Evolutionary conservation across 306 rosid genomes (phyloP).

Genomic region (Lathyrus aphaca): DNA sequence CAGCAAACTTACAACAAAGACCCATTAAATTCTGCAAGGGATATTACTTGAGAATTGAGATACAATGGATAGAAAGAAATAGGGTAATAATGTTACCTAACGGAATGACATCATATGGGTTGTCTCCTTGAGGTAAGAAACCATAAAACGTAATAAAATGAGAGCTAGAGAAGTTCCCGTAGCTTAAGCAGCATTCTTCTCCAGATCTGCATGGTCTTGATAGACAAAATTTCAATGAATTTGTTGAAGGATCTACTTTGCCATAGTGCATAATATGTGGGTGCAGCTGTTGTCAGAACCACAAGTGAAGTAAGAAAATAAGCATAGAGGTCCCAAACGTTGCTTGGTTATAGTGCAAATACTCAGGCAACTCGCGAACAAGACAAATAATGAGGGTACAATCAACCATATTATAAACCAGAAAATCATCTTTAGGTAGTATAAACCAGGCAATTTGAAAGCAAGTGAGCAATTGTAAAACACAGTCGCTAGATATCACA

Average conservation of each 20-base stretch:
- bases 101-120: constrained; percentile 74
- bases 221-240: constrained; percentile 77
- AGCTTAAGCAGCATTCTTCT: constrained; percentile 82
- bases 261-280: constrained; percentile 85
- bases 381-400: background rate
- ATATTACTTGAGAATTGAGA: background rate
- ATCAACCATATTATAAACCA: background rate
- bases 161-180: constrained; percentile 75
- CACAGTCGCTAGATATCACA: constrained; percentile 12
- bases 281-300: constrained; percentile 58
- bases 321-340: constrained; percentile 21
- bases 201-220: constrained; percentile 87
- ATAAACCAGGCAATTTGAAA: background rate
- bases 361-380: background rate
- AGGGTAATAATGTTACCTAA: constrained; percentile 56
- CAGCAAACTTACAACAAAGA: constrained; percentile 35
- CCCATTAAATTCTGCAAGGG: constrained; percentile 37
- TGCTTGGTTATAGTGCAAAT: background rate
- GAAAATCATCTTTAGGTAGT: constrained; percentile 8
- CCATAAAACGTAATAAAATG: constrained; percentile 81
- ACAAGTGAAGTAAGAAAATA: constrained; percentile 31
- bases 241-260: constrained; percentile 64
- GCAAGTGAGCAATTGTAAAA: constrained; percentile 26
- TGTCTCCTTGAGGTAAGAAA: constrained; percentile 82
- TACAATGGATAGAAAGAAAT: constrained; percentile 14